phyloP scores from a whole-genome alignment of 495 filamentous ascomycete genomes.

The Melanomma pulvis-pyrius region DNA sequence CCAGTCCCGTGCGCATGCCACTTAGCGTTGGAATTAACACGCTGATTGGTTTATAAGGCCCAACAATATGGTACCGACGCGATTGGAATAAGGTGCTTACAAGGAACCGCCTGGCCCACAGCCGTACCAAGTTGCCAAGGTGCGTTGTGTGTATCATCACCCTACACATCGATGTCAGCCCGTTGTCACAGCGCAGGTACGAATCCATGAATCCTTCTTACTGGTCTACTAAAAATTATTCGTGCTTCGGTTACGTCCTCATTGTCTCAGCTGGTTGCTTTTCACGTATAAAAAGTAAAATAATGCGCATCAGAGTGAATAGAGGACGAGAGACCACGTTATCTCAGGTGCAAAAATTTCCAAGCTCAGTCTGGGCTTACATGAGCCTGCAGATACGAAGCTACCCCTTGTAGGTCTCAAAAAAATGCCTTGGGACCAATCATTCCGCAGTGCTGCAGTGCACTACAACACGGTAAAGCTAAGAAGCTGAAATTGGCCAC shows the following conservation, averaged over 20 bases:
- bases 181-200: not conserved
- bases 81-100: not conserved
- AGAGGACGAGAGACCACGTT: too few relatives aligned
- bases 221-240: too few relatives aligned
- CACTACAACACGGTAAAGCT: not conserved
- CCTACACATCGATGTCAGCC: not conserved
- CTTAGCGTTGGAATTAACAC: not conserved
- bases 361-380: not conserved
- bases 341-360: too few relatives aligned
- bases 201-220: too few relatives aligned
- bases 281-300: too few relatives aligned
- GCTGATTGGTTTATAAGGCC: not conserved
- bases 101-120: not conserved
- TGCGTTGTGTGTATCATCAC: too few relatives aligned
- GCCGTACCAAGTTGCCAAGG: not conserved
- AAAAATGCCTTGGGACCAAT: not conserved
- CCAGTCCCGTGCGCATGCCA: not conserved
- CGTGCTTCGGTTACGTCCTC: too few relatives aligned
- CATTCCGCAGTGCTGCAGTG: not conserved
- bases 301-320: too few relatives aligned
- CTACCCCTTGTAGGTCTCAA: not conserved
- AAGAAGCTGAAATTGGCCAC: not conserved
- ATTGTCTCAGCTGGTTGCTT: too few relatives aligned
- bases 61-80: not conserved
- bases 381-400: not conserved